Conservation (phyloP, 441 rosid genomes). For the Macaranga tanarius region DNA sequence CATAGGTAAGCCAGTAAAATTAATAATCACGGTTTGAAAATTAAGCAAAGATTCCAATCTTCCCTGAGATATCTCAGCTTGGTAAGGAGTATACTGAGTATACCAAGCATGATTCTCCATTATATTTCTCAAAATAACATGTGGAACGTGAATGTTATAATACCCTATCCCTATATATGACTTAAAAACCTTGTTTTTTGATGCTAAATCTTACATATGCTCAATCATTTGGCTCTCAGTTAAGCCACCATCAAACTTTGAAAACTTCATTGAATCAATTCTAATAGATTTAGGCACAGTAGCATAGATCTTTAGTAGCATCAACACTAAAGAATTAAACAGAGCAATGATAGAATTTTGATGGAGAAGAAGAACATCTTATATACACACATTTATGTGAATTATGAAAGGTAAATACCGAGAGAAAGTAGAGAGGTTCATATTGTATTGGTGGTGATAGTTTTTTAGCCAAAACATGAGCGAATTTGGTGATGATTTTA, state of each 20-base stretch:
- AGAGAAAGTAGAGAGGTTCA: too few species aligned
- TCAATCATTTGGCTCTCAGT: constrained; percentile 86
- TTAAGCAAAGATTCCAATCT: constrained; percentile 86
- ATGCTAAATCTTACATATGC: constrained; percentile 74
- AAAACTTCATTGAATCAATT: constrained; percentile 74
- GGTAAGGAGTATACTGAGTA: constrained; percentile 94
- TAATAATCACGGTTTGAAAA: constrained; percentile 80
- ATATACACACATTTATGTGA: too few species aligned
- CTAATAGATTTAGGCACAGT: constrained; percentile 93
- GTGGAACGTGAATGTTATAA: constrained; percentile 78
- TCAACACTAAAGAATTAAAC: too few species aligned
- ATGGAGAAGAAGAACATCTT: too few species aligned
- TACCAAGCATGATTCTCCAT: constrained; percentile 99
- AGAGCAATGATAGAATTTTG: too few species aligned
- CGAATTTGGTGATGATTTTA: too few species aligned
- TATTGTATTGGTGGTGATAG: too few species aligned
- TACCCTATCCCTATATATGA: constrained; percentile 96
- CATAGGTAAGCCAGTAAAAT: constrained; percentile 92
- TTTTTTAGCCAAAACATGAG: too few species aligned
- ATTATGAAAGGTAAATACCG: too few species aligned
- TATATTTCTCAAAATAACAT: constrained; percentile 88
- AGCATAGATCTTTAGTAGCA: too few species aligned
- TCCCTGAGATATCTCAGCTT: constrained; percentile 96
- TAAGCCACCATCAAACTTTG: constrained; percentile 82
- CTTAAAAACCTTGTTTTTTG: constrained; percentile 77